phyloP scores from a whole-genome alignment of 768 basidiomycete genomes.

The Hypholoma sublateritium region DNA sequence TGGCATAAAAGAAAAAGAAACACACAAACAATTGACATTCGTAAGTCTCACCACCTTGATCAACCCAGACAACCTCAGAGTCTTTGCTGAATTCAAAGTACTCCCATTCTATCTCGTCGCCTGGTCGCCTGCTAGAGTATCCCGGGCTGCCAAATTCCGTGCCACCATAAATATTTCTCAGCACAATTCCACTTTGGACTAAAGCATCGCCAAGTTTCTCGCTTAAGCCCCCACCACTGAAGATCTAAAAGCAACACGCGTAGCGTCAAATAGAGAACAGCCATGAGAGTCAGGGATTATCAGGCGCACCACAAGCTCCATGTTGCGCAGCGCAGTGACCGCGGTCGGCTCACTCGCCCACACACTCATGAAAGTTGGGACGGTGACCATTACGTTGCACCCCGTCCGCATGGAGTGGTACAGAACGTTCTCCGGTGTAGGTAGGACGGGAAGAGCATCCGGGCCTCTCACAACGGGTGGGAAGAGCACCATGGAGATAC shows the following conservation, averaged over 20 bases:
- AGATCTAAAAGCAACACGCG: constrained; percentile 17
- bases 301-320: constrained; percentile 28
- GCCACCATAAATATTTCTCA: constrained; percentile 22
- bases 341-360: constrained; percentile 26
- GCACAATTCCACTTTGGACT: constrained; percentile 25
- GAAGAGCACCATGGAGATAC: constrained; percentile 20
- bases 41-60: constrained; percentile 34
- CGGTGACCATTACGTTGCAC: constrained; percentile 27
- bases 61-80: constrained; percentile 28
- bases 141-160: constrained; percentile 33
- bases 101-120: constrained; percentile 30
- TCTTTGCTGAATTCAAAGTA: constrained; percentile 29
- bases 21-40: constrained; percentile 39
- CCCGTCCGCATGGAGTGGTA: constrained; percentile 24
- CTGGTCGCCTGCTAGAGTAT: not conserved
- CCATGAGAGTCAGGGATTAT: not conserved
- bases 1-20: constrained; percentile 9
- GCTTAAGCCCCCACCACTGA: constrained; percentile 31
- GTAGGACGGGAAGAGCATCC: constrained; percentile 26
- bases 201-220: constrained; percentile 30
- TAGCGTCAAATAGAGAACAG: not conserved
- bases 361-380: constrained; percentile 36
- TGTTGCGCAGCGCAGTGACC: constrained; percentile 21
- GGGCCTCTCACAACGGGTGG: constrained; percentile 23
- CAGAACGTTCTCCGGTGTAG: constrained; percentile 25